phyloP scores from a whole-genome alignment of 225 moss, liverwort and hornwort genomes.

The Lunularia cruciata region DNA sequence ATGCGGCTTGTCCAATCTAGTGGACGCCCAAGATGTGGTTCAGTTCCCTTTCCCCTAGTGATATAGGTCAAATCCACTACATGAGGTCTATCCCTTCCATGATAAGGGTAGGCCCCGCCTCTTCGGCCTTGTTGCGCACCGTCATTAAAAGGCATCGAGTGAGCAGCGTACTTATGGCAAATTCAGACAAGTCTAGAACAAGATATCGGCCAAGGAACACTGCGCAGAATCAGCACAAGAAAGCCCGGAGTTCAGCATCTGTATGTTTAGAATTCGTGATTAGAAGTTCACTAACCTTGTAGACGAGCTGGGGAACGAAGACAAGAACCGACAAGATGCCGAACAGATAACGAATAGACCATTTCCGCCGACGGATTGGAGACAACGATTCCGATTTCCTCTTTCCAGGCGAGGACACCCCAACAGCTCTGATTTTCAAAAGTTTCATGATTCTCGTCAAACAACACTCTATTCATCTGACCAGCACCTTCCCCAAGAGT shows the following conservation, averaged over 20 bases:
- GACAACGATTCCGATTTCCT: too few relatives aligned
- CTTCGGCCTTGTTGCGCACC: background rate
- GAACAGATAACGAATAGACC: slow-evolving; percentile 20
- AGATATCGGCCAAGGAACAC: too few relatives aligned
- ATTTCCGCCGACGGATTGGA: slow-evolving; percentile 10
- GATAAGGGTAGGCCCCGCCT: too few relatives aligned
- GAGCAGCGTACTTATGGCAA: too few relatives aligned
- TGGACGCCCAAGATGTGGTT: too few relatives aligned
- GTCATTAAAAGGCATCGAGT: too few relatives aligned
- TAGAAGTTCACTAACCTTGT: slow-evolving; percentile 20
- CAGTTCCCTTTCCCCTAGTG: too few relatives aligned
- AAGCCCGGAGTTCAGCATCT: background rate
- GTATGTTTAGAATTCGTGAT: background rate
- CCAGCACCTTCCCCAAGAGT: too few relatives aligned
- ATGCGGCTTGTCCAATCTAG: too few relatives aligned
- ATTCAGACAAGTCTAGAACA: background rate
- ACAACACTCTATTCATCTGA: background rate
- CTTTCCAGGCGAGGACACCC: background rate
- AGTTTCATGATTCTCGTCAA: background rate
- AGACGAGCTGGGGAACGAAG: slow-evolving; percentile 28
- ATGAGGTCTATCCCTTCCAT: too few relatives aligned
- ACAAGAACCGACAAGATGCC: slow-evolving; percentile 24
- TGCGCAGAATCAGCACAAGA: background rate
- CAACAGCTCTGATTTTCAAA: background rate
- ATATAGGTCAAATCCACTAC: too few relatives aligned